These are phyloP conservation scores for Epipyxis sp. DNA, from an alignment of 108 stramenopile species.

Conservation along the genomic window DNA sequence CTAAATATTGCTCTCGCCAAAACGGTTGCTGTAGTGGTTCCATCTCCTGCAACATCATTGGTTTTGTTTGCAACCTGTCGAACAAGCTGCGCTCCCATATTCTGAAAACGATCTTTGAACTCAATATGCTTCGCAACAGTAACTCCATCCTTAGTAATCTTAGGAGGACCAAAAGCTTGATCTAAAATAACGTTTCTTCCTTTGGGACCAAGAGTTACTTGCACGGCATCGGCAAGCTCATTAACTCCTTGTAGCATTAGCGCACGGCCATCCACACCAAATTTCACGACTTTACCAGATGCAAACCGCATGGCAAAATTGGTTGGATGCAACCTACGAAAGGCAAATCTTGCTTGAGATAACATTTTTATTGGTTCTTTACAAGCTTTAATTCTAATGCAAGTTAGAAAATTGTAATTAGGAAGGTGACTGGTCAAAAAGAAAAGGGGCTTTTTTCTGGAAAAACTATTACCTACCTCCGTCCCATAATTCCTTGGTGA, in stretches of 20 bases:
- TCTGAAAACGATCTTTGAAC: slow-evolving; percentile 88
- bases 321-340: neutral
- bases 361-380: too few relatives aligned
- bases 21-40: slow-evolving; percentile 99
- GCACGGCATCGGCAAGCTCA: slow-evolving; percentile 91
- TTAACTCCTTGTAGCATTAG: slow-evolving; percentile 93
- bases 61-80: slow-evolving; percentile 94
- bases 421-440: too few relatives aligned
- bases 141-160: slow-evolving; percentile 99
- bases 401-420: too few relatives aligned
- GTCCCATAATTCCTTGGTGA: too few relatives aligned
- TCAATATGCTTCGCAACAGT: slow-evolving; percentile 99
- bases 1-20: slow-evolving; percentile 93
- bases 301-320: neutral
- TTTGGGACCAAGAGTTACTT: slow-evolving; percentile 99
- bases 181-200: slow-evolving; percentile 98
- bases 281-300: slow-evolving; percentile 11
- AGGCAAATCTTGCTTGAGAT: neutral
- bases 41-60: slow-evolving; percentile 98
- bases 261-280: slow-evolving; percentile 71
- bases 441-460: too few relatives aligned
- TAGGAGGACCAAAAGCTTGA: slow-evolving; percentile 96
- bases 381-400: too few relatives aligned
- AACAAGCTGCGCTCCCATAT: slow-evolving; percentile 94
- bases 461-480: too few relatives aligned